These are phyloP conservation scores for Sugiyamaella americana DNA, from an alignment of 805 yeast genomes.

Conservation along the genomic window DNA sequence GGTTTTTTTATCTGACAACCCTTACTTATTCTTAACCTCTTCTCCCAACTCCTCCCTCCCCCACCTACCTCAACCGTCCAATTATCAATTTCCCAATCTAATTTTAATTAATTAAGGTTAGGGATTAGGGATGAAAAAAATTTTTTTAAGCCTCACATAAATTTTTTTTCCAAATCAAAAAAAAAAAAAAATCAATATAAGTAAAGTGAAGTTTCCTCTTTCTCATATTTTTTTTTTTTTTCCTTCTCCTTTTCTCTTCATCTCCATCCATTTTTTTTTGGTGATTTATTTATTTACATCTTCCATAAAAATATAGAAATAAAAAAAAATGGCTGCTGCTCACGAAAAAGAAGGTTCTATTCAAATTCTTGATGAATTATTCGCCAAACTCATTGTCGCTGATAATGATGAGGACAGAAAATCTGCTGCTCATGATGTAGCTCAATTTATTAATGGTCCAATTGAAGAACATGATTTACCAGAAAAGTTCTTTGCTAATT, in stretches of 20 bases:
- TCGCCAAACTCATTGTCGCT: constrained; percentile 88
- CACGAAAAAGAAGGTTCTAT: constrained; percentile 26
- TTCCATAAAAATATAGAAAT: not conserved
- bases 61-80: not conserved
- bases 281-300: not conserved
- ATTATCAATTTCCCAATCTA: not conserved
- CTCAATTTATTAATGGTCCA: constrained; percentile 91
- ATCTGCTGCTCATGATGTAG: constrained; percentile 80
- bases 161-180: too few species aligned
- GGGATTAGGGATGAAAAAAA: not conserved
- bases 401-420: constrained; percentile 67
- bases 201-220: not conserved
- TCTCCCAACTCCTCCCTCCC: too few species aligned
- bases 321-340: constrained; percentile 20
- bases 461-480: constrained; percentile 99
- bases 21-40: too few species aligned
- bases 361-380: constrained; percentile 86
- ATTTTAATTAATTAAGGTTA: too few species aligned
- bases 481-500: constrained; percentile 71
- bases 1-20: too few species aligned
- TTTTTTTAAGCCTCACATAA: not conserved
- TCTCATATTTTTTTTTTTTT: not conserved
- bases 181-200: too few species aligned
- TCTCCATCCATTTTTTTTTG: not conserved
- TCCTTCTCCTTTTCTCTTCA: not conserved